Base-by-base conservation (phyloP, 2,329 filamentous ascomycete species). In the Epichloe typhina region DNA sequence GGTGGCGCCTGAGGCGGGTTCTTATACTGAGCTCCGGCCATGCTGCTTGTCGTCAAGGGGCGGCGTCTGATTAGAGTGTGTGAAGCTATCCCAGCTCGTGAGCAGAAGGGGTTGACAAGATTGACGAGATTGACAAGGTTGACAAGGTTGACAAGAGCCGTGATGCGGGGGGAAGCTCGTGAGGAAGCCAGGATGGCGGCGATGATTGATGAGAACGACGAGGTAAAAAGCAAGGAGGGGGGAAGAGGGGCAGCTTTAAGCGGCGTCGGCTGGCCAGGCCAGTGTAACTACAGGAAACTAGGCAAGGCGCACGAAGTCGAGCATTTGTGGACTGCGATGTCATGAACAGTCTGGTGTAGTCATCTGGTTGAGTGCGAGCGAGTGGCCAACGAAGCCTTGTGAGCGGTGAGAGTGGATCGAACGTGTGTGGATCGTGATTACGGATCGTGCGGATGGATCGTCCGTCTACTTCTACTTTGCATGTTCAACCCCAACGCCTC, bases 1-100 rank as follows among this genome's bases (percentile, higher is more conserved):
- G 86, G 86, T 52, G 87, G 86, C 40, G 82, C 74, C 72, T 91
- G 86, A 3, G 87, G 86, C 55, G 86, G 86, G 63, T 76, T 84
- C 66, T 76, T 77, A 69, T 85, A 88, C 67, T 81, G 78, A 57
- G 75, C 68, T 53, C 79, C 75, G 57, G 78, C 80, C 83, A 87
- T 86, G 62, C 67, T 76, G 64, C 69, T 75, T 57, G 74, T 82
- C 56, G 64, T 67, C 58, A 68, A 63, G 53, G 64, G 62, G 56
- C 62, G 68, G 57, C 59, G 49, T 17, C 17, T 45, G 61, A 61
- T 50, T 53, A 17, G 49, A 15, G 31, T 17, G 8, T 21, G 17
- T 31, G 41, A 17, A 36, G 41, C 15, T 36, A 35, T 35, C 35
- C 40, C 19, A 35, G 12, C 35, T 31, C 21, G 58, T 62, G 68